Evolutionary conservation across 768 basidiomycete species (phyloP).

Genomic region (Lactarius vividus): DNA sequence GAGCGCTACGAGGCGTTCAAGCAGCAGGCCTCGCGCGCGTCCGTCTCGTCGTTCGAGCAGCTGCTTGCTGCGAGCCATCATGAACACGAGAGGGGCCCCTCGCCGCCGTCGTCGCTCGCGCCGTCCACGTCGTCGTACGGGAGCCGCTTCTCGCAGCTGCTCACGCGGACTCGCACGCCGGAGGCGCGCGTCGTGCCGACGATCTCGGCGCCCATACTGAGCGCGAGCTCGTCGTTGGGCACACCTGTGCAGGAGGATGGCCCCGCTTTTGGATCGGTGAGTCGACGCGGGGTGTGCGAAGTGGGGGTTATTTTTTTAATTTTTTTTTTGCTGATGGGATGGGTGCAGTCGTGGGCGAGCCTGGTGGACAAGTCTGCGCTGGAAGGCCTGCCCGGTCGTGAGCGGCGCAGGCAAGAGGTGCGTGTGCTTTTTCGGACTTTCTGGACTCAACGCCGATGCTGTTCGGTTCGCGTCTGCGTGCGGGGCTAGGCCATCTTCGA

Average conservation of each 20-base stretch:
- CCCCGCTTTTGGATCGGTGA: conserved; percentile 67
- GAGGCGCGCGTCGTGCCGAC: conserved; percentile 45
- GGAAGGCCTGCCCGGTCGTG: conserved; percentile 71
- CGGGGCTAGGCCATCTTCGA: conserved; percentile 82
- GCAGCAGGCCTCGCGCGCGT: conserved; percentile 52
- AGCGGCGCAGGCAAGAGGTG: conserved; percentile 88
- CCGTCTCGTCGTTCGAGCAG: conserved; percentile 60
- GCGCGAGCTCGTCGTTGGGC: conserved; percentile 42
- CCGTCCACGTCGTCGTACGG: conserved; percentile 10
- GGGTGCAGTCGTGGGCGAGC: conserved; percentile 82
- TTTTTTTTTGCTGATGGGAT: not conserved
- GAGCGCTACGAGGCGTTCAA: conserved; percentile 86
- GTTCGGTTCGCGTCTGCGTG: not conserved
- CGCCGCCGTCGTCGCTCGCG: not conserved
- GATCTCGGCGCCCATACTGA: conserved; percentile 69
- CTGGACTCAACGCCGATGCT: not conserved
- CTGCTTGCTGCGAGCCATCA: conserved; percentile 31
- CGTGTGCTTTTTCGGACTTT: conserved; percentile 13
- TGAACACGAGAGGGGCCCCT: conserved; percentile 30
- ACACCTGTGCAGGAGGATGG: conserved; percentile 44
- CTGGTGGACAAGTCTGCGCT: conserved; percentile 82
- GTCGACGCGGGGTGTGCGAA: conserved; percentile 28
- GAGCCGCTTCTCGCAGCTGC: conserved; percentile 45
- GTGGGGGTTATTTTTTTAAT: too few species aligned
- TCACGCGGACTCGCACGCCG: conserved; percentile 61